These are phyloP conservation scores for Acanthamoeba polyphaga DNA, from an alignment of 208 protist species.

Conservation along the genomic window DNA sequence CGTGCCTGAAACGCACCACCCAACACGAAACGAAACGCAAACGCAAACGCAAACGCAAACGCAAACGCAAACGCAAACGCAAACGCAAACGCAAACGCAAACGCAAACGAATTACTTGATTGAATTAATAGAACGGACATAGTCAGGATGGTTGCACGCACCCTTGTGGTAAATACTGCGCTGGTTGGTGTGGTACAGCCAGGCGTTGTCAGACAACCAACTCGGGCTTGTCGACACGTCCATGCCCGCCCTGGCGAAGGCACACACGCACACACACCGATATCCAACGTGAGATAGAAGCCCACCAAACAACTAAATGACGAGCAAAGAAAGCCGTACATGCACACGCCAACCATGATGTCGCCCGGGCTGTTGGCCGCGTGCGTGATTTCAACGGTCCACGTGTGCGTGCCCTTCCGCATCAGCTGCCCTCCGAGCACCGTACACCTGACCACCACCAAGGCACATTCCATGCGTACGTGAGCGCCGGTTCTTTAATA, in stretches of 20 bases:
- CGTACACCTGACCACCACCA: too few species aligned
- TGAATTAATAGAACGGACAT: too few species aligned
- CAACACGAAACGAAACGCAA: too few species aligned
- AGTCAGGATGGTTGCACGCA: neutral
- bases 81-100: too few species aligned
- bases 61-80: too few species aligned
- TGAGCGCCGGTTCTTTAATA: too few species aligned
- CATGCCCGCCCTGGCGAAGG: neutral
- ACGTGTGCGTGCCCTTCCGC: neutral
- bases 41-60: too few species aligned
- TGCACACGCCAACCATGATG: neutral
- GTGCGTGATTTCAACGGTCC: neutral
- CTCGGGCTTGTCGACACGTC: neutral
- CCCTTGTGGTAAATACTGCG: neutral
- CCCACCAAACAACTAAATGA: neutral
- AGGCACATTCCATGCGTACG: too few species aligned
- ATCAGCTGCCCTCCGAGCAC: neutral
- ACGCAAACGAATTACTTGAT: too few species aligned
- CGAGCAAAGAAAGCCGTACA: neutral
- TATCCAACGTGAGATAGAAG: too few species aligned
- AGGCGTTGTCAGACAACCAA: neutral
- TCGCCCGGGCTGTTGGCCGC: neutral
- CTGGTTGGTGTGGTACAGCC: conserved; percentile 20
- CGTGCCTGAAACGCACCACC: neutral
- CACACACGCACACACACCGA: too few species aligned